Evolutionary conservation across 148 eudicot genomes (phyloP).

Genomic region (Rhododendron ferrugineum): DNA sequence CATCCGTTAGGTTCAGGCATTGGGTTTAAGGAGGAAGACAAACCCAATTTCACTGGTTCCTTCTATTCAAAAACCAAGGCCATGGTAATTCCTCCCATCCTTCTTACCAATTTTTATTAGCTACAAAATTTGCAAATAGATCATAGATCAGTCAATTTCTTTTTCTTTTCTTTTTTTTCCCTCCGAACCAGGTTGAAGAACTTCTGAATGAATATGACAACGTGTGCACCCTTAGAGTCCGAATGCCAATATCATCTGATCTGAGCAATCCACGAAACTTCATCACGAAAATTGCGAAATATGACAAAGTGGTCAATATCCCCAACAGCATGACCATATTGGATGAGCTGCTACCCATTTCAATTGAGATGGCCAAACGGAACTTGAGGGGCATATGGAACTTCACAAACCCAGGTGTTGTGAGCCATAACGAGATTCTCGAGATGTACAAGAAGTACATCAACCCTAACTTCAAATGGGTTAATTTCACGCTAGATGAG

Average conservation of each 20-base stretch:
- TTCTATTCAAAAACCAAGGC: slow-evolving; percentile 27
- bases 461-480: slow-evolving; percentile 13
- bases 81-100: slow-evolving; percentile 15
- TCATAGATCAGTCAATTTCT: not conserved
- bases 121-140: not conserved
- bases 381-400: slow-evolving; percentile 15
- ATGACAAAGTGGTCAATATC: slow-evolving; percentile 16
- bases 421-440: slow-evolving; percentile 11
- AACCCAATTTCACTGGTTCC: slow-evolving; percentile 22
- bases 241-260: slow-evolving; percentile 20
- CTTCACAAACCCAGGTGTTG: slow-evolving; percentile 17
- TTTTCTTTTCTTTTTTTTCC: not conserved
- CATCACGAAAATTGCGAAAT: slow-evolving; percentile 13
- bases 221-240: slow-evolving; percentile 10
- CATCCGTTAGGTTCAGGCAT: slow-evolving; percentile 27
- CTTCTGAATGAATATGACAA: slow-evolving; percentile 14
- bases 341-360: slow-evolving; percentile 15
- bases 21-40: slow-evolving; percentile 30
- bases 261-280: slow-evolving; percentile 13
- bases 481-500: slow-evolving; percentile 9
- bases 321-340: slow-evolving; percentile 17
- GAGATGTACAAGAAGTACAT: slow-evolving; percentile 14
- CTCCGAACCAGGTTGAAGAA: slow-evolving; percentile 4
- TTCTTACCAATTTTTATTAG: not conserved
- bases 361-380: slow-evolving; percentile 13